phyloP scores from a whole-genome alignment of 2,329 filamentous ascomycete species.

The Trichoderma guizhouense region DNA sequence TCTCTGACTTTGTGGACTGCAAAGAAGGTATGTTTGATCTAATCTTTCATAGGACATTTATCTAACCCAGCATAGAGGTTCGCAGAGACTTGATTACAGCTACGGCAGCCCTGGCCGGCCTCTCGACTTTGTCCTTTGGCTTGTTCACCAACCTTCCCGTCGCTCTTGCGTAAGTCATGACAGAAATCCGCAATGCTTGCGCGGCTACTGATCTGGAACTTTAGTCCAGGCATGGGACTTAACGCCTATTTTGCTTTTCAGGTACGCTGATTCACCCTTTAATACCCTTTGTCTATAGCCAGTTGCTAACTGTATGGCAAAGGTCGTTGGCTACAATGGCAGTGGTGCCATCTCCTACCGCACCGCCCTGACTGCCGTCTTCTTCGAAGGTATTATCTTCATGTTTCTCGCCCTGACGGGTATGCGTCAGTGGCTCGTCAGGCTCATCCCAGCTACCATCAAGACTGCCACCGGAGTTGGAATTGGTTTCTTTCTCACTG shows the following conservation, averaged over 20 bases:
- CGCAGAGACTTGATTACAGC: slow-evolving; percentile 78
- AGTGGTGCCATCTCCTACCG: slow-evolving; percentile 55
- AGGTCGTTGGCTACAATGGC: slow-evolving; percentile 59
- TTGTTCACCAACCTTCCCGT: slow-evolving; percentile 74
- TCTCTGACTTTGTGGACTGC: slow-evolving; percentile 43
- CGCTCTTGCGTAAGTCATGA: slow-evolving; percentile 34
- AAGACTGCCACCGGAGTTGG: slow-evolving; percentile 65
- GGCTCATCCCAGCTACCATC: slow-evolving; percentile 60
- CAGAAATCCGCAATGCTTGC: no score
- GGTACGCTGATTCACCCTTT: slow-evolving; percentile 19
- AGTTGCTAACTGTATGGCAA: neutral
- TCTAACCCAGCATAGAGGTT: slow-evolving; percentile 44
- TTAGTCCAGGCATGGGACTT: slow-evolving; percentile 63
- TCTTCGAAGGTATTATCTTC: slow-evolving; percentile 63
- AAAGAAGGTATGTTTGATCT: slow-evolving; percentile 39
- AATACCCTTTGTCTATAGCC: neutral
- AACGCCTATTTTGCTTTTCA: slow-evolving; percentile 68
- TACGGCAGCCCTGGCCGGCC: slow-evolving; percentile 74
- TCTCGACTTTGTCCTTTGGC: slow-evolving; percentile 74
- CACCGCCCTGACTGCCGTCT: slow-evolving; percentile 61
- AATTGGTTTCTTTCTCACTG: slow-evolving; percentile 62
- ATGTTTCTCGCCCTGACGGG: slow-evolving; percentile 62
- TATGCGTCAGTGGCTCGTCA: slow-evolving; percentile 70
- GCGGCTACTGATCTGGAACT: neutral
- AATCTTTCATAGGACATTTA: no score